Evolutionary conservation across 1,284 basidiomycete genomes (phyloP).

Genomic region (Ustilago shanxiensis): DNA sequence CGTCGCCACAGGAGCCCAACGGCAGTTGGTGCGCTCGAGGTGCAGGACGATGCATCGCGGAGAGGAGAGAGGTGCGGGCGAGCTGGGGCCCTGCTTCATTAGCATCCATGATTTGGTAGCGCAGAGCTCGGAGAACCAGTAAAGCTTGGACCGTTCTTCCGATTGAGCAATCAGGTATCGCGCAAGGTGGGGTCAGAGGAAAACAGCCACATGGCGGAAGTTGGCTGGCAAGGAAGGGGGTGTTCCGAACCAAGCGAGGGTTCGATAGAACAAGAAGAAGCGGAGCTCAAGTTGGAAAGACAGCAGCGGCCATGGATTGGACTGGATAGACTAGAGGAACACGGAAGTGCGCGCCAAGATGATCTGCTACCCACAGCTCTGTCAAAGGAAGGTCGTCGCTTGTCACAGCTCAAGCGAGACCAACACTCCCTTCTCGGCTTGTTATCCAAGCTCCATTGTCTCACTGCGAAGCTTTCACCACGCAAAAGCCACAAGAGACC

Average conservation of each 20-base stretch:
- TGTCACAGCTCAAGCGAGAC: slow-evolving; percentile 12
- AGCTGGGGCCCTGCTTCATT: slow-evolving; percentile 6
- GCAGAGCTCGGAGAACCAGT: background rate
- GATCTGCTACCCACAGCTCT: background rate
- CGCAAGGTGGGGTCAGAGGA: background rate
- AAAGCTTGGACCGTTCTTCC: background rate
- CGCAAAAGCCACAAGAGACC: too few relatives aligned
- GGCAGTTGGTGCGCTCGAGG: background rate
- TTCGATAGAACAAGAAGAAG: slow-evolving; percentile 32
- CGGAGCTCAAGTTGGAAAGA: slow-evolving; percentile 10
- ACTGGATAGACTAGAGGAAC: background rate
- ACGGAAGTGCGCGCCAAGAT: slow-evolving; percentile 7
- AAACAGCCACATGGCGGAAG: slow-evolving; percentile 10
- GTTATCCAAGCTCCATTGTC: background rate
- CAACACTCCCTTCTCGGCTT: slow-evolving; percentile 3
- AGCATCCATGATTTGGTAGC: background rate
- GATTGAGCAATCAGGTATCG: slow-evolving; percentile 2
- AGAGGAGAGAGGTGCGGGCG: background rate
- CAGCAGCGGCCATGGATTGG: background rate
- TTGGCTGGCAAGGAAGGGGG: slow-evolving; percentile 22
- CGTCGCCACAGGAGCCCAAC: background rate
- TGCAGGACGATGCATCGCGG: background rate
- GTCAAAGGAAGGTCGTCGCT: background rate
- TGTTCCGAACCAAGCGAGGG: slow-evolving; percentile 39
- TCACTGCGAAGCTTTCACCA: too few relatives aligned